These are phyloP conservation scores for Diophrys appendiculata DNA, from an alignment of 73 alveolate genomes.

Conservation along the genomic window DNA sequence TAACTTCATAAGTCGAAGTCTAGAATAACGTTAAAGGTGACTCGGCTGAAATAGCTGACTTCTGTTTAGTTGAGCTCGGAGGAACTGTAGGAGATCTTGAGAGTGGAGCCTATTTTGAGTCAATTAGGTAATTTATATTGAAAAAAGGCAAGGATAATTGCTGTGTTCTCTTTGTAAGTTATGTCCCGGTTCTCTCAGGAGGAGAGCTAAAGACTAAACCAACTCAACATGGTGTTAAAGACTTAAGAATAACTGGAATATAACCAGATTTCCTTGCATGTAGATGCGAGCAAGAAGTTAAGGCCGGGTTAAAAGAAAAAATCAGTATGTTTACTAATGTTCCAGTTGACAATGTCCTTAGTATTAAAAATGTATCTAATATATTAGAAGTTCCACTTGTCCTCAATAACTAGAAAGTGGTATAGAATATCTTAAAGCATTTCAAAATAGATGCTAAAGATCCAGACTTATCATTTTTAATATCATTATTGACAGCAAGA, in stretches of 20 bases:
- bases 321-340: slow-evolving; percentile 28
- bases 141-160: slow-evolving; percentile 50
- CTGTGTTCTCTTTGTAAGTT: slow-evolving; percentile 50
- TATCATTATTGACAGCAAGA: too few relatives aligned
- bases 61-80: slow-evolving; percentile 71
- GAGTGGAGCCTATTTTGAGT: slow-evolving; percentile 57
- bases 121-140: slow-evolving; percentile 43
- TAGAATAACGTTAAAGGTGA: not conserved
- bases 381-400: slow-evolving; percentile 20
- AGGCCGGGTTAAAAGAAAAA: slow-evolving; percentile 23
- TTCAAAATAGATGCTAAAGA: too few relatives aligned
- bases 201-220: slow-evolving; percentile 72
- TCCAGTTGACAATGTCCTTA: slow-evolving; percentile 10
- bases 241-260: slow-evolving; percentile 24
- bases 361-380: slow-evolving; percentile 29
- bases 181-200: slow-evolving; percentile 32
- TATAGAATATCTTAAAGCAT: not conserved
- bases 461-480: too few relatives aligned
- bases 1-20: slow-evolving; percentile 13
- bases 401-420: slow-evolving; percentile 9
- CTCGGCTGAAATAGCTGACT: slow-evolving; percentile 44
- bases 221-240: slow-evolving; percentile 69
- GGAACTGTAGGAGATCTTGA: slow-evolving; percentile 81
- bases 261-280: slow-evolving; percentile 42
- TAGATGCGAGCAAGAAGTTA: slow-evolving; percentile 40